These are phyloP conservation scores for Leccinum sublutescens DNA, from an alignment of 768 basidiomycete genomes.

Conservation along the genomic window DNA sequence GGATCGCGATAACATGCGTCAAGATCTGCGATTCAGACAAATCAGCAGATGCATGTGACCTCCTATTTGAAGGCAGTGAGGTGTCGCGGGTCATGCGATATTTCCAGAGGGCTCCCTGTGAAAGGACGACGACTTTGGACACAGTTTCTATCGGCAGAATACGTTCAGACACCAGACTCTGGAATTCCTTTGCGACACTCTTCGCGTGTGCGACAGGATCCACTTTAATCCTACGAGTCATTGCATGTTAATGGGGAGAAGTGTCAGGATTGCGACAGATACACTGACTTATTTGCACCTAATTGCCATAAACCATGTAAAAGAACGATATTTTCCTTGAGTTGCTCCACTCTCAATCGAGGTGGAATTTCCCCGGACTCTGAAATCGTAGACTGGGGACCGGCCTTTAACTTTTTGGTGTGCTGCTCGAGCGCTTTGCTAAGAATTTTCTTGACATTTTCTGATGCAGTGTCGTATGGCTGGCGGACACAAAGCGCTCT, in stretches of 20 bases:
- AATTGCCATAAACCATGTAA: slow-evolving; percentile 74
- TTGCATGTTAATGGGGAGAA: slow-evolving; percentile 3
- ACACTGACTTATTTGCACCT: slow-evolving; percentile 53
- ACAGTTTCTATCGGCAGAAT: slow-evolving; percentile 75
- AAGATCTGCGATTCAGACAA: slow-evolving; percentile 62
- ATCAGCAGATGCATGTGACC: slow-evolving; percentile 21
- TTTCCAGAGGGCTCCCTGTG: slow-evolving; percentile 83
- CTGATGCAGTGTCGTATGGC: slow-evolving; percentile 84
- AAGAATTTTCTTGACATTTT: slow-evolving; percentile 78
- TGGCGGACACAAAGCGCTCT: slow-evolving; percentile 83
- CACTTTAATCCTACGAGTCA: slow-evolving; percentile 34
- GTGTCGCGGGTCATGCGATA: slow-evolving; percentile 69
- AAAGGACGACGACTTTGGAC: slow-evolving; percentile 66
- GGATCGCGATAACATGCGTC: slow-evolving; percentile 63
- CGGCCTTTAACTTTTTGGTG: slow-evolving; percentile 44
- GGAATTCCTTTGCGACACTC: slow-evolving; percentile 55
- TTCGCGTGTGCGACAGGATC: slow-evolving; percentile 48
- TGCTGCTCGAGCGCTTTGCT: slow-evolving; percentile 63
- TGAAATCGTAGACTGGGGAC: slow-evolving; percentile 28
- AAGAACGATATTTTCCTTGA: slow-evolving; percentile 74
- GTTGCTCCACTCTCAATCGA: slow-evolving; percentile 54
- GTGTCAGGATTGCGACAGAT: background rate
- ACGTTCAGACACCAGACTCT: slow-evolving; percentile 60
- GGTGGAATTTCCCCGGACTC: slow-evolving; percentile 41
- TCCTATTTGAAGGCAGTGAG: slow-evolving; percentile 29